Conservation (phyloP, 495 filamentous ascomycete genomes). For the Neurospora discreta region DNA sequence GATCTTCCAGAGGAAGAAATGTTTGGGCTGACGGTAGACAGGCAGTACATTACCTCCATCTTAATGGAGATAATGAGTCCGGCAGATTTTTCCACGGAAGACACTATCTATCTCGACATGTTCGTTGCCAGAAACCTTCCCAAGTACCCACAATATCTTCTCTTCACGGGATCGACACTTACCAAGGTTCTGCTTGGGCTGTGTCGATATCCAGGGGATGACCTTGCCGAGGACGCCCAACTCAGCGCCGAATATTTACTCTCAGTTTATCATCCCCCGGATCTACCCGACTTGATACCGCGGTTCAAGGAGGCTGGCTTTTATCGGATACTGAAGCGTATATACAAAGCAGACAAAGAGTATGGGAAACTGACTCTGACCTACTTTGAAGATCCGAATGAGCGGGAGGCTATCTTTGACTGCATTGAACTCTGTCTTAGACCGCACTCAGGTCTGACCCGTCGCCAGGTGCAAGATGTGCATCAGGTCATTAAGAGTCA, state of each 20-base stretch:
- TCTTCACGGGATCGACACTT: constrained; percentile 75
- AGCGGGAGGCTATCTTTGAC: constrained; percentile 60
- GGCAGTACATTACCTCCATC: constrained; percentile 84
- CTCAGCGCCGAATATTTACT: constrained; percentile 90
- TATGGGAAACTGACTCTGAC: constrained; percentile 67
- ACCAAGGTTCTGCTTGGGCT: constrained; percentile 71
- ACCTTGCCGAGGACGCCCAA: constrained; percentile 88
- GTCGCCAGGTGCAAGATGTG: constrained; percentile 67
- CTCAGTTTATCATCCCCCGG: constrained; percentile 83
- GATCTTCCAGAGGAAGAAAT: constrained; percentile 50
- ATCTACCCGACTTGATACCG: constrained; percentile 62
- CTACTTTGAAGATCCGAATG: constrained; percentile 77
- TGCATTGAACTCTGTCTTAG: constrained; percentile 74
- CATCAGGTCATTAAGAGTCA: constrained; percentile 58
- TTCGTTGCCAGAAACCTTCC: constrained; percentile 92
- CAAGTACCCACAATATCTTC: constrained; percentile 92
- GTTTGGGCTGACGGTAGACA: constrained; percentile 65
- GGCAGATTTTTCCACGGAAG: constrained; percentile 57
- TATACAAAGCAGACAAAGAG: constrained; percentile 70
- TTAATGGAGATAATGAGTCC: constrained; percentile 78
- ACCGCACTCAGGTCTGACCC: constrained; percentile 54
- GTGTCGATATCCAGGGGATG: constrained; percentile 69
- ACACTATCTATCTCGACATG: constrained; percentile 94
- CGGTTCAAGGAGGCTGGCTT: constrained; percentile 73
- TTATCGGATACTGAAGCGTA: constrained; percentile 85